Base-by-base conservation (phyloP, 2,329 filamentous ascomycete species). In the Trichoderma cornu-damae region DNA sequence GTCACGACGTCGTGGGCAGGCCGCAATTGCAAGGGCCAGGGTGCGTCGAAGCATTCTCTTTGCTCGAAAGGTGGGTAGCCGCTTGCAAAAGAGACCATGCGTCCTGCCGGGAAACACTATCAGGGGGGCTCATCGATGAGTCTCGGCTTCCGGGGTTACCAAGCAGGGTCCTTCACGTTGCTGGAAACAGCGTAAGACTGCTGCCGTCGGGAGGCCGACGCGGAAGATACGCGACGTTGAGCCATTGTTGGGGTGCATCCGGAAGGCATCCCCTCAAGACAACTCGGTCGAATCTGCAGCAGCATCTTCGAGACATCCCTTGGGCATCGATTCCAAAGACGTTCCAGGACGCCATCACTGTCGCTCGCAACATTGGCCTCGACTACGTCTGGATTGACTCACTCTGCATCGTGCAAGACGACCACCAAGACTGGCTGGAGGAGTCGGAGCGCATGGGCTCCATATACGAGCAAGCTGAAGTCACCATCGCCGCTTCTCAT, bases 401-500 rank as follows among this genome's bases (percentile, higher is more conserved):
- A 9, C 53, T 61, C 2, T 61, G 61, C 35, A 62, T 62, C 35
- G 49, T 62, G 22, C 61, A 62, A 38, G 61, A 62, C 24, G 61
- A 60, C 18, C 48, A 52, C 2, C 57, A 58, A 3, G 61, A 62
- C 37, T 61, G 60, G 61, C 14, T 59, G 7, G 16, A 32, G 14
- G 61, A 62, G 16, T 56, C 60, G 12, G 48, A 52, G 7, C 55
- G 59, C 22, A 62, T 62, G 61, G 60, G 59, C 9, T 58, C 57
- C 14, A 61, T 61, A 24, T 62, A 62, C 9, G 59, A 60, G 12
- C 53, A 59, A 9, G 53, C 63, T 6, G 62, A 65, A 16, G 34
- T 64, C 6, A 65, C 63, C 1, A 59, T 65, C 8, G 59, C 63
- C 1, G 64, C 62, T 12, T 60, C 55, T 40, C 58, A 59, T 18